phyloP scores from a whole-genome alignment of 495 filamentous ascomycete species.

The Penicillium herquei region DNA sequence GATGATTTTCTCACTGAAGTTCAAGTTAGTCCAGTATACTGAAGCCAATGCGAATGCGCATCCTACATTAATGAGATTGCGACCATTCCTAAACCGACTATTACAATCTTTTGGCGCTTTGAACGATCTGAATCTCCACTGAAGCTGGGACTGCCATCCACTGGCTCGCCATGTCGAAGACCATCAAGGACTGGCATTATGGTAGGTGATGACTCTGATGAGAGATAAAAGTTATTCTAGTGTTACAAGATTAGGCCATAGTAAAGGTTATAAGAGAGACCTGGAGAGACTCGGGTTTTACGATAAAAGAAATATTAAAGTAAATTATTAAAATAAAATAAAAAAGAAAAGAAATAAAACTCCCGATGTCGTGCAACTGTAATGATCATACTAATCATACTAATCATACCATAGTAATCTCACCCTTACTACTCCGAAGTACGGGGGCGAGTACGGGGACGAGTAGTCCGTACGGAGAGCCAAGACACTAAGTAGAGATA shows the following conservation, averaged over 20 bases:
- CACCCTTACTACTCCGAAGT: too few relatives aligned
- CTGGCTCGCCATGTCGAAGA: conserved; percentile 28
- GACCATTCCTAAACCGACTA: conserved; percentile 95
- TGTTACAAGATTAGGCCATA: neutral
- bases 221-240: conserved; percentile 3
- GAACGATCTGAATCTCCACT: neutral
- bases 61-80: conserved; percentile 88
- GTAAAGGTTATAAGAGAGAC: neutral
- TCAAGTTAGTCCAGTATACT: neutral
- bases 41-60: neutral
- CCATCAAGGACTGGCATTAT: conserved; percentile 38
- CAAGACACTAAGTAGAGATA: too few relatives aligned
- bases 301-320: neutral
- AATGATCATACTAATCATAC: too few relatives aligned
- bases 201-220: neutral
- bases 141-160: conserved; percentile 21
- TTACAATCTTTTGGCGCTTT: conserved; percentile 67
- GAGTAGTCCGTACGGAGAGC: too few relatives aligned
- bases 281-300: neutral
- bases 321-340: too few relatives aligned
- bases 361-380: too few relatives aligned
- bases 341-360: too few relatives aligned
- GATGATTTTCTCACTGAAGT: conserved; percentile 76
- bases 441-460: too few relatives aligned
- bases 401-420: too few relatives aligned